Evolutionary conservation across 202 grass and related monocot species (phyloP), one percentile per base, ranked within the genome.

Genomic region (Carex arenaria): DNA sequence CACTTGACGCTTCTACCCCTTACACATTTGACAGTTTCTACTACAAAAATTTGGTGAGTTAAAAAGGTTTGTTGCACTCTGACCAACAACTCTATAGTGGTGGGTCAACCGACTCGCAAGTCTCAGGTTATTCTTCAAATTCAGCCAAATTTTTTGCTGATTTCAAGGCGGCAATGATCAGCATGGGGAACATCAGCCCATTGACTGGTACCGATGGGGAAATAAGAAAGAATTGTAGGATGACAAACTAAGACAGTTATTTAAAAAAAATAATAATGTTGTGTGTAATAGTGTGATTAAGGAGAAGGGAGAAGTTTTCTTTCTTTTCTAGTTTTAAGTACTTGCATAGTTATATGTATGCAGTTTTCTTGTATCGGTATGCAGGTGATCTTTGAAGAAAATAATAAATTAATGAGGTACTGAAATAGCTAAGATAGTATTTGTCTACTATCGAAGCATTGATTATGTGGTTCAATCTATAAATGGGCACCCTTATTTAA

Each of bases 11-110:
- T 10, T 42, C 78, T 28, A 94, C 90, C 1, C 91, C 94, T 32
- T 83, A 87, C 90, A 80, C 91, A 57, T 97, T 97, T 82, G 94
- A 97, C 88, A 94, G 94, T 86, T 84, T 69, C 84, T 97, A 94
- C 90, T 91, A 85, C 90, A 82, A 38, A 79, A 94, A 94, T 86
- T 90, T 97, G 14, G 51, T 94, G 2, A 56, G 74, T 20, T 85
- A 91, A 68, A 91, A 94, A 78, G 94, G 88, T 5, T 83, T 94
- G 63, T 88, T 97, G 67, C 94, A 97, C 87, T 97, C 94, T 7
- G 94, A 97, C 86, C 94, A 97, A 70, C 88, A 92, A 84, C 88
- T 97, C 20, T 89, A 92, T 64, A 80, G 5, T 14, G 90, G 91
- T 7, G 94, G 91, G 3, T 92, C 91, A 0, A 91, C 91, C 0